Base-by-base conservation (phyloP, 306 rosid species). In the Trichosanthes truncata region DNA sequence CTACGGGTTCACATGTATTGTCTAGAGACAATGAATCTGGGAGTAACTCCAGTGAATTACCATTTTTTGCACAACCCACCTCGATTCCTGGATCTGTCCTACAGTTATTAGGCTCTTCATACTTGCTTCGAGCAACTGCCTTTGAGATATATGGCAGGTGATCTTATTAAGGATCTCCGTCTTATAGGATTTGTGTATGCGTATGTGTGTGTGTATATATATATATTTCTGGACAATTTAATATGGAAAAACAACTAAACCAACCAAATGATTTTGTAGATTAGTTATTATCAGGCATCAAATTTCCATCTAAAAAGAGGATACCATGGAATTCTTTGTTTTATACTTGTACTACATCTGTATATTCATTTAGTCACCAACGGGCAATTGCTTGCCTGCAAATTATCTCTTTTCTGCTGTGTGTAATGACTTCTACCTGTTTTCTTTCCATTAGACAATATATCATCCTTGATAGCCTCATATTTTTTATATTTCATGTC, bases 61-160 rank as follows among this genome's bases (percentile, higher is more conserved):
- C 85, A 74, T 92, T 91, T 82, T 91, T 88, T 83, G 90, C 91
- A 33, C 97, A 95, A 74, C 91, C 93, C 57, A 92, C 92, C 77
- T 85, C 97, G 20, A 89, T 95, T 87, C 98, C 98, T 86, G 91
- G 93, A 85, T 89, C 98, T 75, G 97, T 95, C 33, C 69, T 95
- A 86, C 97, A 92, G 83, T 86, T 91, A 81, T 78, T 92, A 82
- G 97, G 98, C 82, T 92, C 96, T 67, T 91, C 98, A 51, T 92
- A 87, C 88, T 81, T 94, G 78, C 89, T 91, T 21, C 95, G 97
- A 29, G 92, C 98, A 48, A 91, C 92, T 82, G 89, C 98, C 31
- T 92, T 94, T 97, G 97, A 92, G 85, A 85, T 89, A 81, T 91
- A 95, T 80, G 97, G 98, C 81, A 92, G 97, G 98, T 95, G 82